These are phyloP conservation scores for Synchytrium microbalum DNA, from an alignment of 371 early-diverging fungal species.

Conservation along the genomic window DNA sequence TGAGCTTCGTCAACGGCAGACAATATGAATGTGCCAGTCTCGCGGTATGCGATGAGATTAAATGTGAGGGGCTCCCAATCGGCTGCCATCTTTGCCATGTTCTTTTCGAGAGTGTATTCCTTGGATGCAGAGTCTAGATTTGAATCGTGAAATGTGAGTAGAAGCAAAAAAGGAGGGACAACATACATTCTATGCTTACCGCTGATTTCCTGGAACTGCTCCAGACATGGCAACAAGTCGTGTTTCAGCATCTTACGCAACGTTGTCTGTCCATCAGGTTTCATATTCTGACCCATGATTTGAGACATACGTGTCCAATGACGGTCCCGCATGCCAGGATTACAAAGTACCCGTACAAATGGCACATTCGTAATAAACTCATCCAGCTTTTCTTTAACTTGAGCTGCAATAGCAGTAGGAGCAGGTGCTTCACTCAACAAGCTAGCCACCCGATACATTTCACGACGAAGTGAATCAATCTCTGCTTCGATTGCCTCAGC, in stretches of 20 bases:
- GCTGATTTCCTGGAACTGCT: slow-evolving; percentile 42
- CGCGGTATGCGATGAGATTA: slow-evolving; percentile 38
- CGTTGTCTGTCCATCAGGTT: slow-evolving; percentile 39
- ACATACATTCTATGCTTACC: slow-evolving; percentile 19
- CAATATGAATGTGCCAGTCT: slow-evolving; percentile 43
- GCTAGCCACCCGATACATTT: slow-evolving; percentile 43
- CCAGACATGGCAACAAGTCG: slow-evolving; percentile 34
- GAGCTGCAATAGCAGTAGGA: slow-evolving; percentile 43
- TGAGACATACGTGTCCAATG: slow-evolving; percentile 40
- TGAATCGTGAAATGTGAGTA: neutral
- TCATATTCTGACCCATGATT: slow-evolving; percentile 34
- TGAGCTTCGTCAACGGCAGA: slow-evolving; percentile 46
- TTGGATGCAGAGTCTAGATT: slow-evolving; percentile 39
- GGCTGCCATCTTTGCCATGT: slow-evolving; percentile 42
- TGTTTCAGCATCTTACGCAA: slow-evolving; percentile 45
- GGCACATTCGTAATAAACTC: slow-evolving; percentile 48
- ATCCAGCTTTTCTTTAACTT: slow-evolving; percentile 48
- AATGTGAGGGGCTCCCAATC: slow-evolving; percentile 48
- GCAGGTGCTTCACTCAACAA: slow-evolving; percentile 38
- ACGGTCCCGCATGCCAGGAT: slow-evolving; percentile 49
- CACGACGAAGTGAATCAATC: slow-evolving; percentile 40
- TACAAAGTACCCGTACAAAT: slow-evolving; percentile 44
- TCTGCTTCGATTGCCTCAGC: slow-evolving; percentile 45
- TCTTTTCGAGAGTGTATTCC: slow-evolving; percentile 51
- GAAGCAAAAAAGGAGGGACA: slow-evolving; percentile 7